phyloP scores from a whole-genome alignment of 1,139 yeast species.

The Nadsonia starkeyi-henricii region DNA sequence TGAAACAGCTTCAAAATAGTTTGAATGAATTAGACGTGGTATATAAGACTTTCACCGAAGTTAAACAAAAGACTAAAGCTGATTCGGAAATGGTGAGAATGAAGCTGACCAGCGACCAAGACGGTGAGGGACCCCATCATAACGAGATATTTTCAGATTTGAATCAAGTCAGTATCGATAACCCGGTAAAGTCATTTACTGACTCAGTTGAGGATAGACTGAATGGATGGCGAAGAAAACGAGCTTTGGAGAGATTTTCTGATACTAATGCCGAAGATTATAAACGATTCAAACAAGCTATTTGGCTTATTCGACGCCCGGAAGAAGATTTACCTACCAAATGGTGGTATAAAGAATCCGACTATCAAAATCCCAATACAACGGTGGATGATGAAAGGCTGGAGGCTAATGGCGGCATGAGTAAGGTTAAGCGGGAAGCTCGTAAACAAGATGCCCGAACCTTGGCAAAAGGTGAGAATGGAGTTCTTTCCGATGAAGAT shows the following conservation, averaged over 20 bases:
- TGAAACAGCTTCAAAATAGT: neutral
- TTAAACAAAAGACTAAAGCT: neutral
- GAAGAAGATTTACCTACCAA: neutral
- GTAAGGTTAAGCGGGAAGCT: too few relatives aligned
- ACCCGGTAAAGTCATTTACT: neutral
- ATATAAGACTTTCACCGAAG: neutral
- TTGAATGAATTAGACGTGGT: neutral
- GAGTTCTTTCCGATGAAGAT: neutral
- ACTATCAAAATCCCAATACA: too few relatives aligned
- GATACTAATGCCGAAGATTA: neutral
- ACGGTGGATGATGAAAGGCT: too few relatives aligned
- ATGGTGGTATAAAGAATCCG: neutral
- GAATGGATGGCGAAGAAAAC: neutral
- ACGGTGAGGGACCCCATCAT: neutral
- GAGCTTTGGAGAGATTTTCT: neutral
- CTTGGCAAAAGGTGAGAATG: too few relatives aligned
- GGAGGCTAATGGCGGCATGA: too few relatives aligned
- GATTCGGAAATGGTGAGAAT: neutral
- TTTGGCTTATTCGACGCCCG: neutral
- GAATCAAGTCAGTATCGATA: neutral
- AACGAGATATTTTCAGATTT: neutral
- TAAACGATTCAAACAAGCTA: neutral
- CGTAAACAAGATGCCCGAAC: too few relatives aligned
- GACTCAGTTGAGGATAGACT: neutral
- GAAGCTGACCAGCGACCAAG: neutral